Evolutionary conservation across 208 protist genomes (phyloP), one percentile per base, ranked within the genome.

Genomic region (Wallacemonas sp.): DNA sequence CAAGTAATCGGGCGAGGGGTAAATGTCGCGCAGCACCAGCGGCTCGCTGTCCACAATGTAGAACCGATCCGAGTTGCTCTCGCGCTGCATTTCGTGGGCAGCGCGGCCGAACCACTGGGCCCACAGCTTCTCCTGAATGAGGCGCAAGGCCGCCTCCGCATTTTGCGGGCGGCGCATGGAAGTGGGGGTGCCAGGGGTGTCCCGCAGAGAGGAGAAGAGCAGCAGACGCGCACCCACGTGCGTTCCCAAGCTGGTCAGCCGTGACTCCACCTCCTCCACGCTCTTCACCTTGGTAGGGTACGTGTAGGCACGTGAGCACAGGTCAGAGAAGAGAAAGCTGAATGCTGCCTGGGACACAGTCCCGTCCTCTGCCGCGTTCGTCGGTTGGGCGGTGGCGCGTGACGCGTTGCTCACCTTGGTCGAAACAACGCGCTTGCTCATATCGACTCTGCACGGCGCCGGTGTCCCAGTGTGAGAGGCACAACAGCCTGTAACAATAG

Each of bases 271-370:
- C 68, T 93, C 86, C 63, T 91, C 84, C 11, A 95, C 74, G 46
- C 84, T 86, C 39, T 74, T 67, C 26, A 89, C 86, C 52, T 93
- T 92, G 0, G 75, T 78, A 0, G 89, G 89, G 57, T 85, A 86
- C 3, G 68, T 87, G 74, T 91, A 89, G 7, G 89, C 89, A 33
- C 84, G 80, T 8, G 84, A 81, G 65, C 89, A 95, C 61, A 95
- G 44, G 52, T 95, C 86, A 7, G 84, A 91, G 61, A 95, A 95
- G 20, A 95, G 79, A 59, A 91, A 95, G 67, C 84, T 92, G 71
- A 93, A 92, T 11, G 79, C 76, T 0, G 89, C 89, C n/a, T 91
- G 74, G 2, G 89, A 79, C 2, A 95, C 86, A 45, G 76, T 79
- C 3, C 74, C 71, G 36, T 87, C 79, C 41, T 86, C 77, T 0